Conservation (phyloP, 1,284 basidiomycete genomes). For the Moesziomyces parantarcticus region DNA sequence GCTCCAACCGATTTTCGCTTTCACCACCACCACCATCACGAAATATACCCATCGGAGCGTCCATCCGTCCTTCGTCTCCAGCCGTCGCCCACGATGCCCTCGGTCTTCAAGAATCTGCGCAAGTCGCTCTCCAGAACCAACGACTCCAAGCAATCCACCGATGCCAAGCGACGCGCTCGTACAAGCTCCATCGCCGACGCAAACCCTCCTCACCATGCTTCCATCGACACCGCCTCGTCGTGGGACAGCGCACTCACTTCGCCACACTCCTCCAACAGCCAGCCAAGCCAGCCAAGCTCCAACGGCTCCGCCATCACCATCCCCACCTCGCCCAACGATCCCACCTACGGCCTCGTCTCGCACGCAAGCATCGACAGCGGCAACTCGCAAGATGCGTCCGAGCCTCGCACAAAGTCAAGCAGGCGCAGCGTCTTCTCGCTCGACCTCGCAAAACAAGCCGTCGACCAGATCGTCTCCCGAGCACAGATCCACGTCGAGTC, state of each 20-base stretch:
- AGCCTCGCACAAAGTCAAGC: background rate
- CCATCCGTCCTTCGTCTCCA: background rate
- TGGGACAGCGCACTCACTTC: background rate
- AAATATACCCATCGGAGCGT: too few species aligned
- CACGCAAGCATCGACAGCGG: conserved; percentile 13
- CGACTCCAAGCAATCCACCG: conserved; percentile 5
- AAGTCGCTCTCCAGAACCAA: conserved; percentile 24
- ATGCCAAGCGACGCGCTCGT: background rate
- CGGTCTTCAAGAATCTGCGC: conserved; percentile 30
- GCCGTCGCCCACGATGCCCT: conserved; percentile 18
- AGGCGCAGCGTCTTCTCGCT: conserved; percentile 22
- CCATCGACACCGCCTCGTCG: background rate
- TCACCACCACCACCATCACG: too few species aligned
- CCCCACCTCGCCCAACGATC: background rate
- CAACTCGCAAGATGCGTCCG: background rate
- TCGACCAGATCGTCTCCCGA: conserved; percentile 43
- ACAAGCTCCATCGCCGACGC: conserved; percentile 4
- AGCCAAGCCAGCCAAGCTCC: conserved; percentile 3
- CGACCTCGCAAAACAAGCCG: conserved; percentile 33
- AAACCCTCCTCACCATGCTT: background rate
- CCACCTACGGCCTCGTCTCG: conserved; percentile 3
- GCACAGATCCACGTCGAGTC: conserved; percentile 29
- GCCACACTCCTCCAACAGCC: conserved; percentile 9
- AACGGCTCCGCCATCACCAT: conserved; percentile 8
- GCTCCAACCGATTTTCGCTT: too few species aligned